Evolutionary conservation across 495 filamentous ascomycete genomes (phyloP).

Genomic region (Hamigera avellanea): DNA sequence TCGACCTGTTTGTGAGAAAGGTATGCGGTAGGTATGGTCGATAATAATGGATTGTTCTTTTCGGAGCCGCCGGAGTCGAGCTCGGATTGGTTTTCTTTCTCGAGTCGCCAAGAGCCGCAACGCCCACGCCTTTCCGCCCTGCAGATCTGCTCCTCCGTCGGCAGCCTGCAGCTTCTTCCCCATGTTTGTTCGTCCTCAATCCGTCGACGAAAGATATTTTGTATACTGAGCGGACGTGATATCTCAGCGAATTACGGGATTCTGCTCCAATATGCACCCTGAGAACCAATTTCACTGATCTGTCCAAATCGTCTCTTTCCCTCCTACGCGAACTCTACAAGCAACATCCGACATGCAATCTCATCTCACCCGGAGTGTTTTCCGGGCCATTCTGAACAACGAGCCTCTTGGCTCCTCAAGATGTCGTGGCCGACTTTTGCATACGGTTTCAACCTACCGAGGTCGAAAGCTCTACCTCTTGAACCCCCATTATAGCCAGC

Average conservation of each 20-base stretch:
- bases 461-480: constrained; percentile 10
- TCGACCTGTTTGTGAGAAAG: no score
- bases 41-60: not conserved
- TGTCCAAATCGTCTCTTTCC: not conserved
- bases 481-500: constrained; percentile 12
- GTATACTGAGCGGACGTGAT: not conserved
- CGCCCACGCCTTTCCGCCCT: constrained; percentile 7
- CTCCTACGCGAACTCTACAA: constrained; percentile 6
- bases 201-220: no score
- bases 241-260: not conserved
- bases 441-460: constrained; percentile 19
- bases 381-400: constrained; percentile 56
- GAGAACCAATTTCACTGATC: constrained; percentile 1
- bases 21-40: not conserved
- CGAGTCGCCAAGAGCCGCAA: constrained; percentile 21
- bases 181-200: no score
- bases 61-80: constrained; percentile 2
- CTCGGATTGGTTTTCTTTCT: constrained; percentile 24
- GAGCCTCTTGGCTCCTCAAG: constrained; percentile 41
- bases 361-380: constrained; percentile 65
- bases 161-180: no score
- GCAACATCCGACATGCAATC: constrained; percentile 73
- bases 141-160: no score
- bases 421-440: constrained; percentile 25
- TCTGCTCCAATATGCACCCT: not conserved